phyloP scores from a whole-genome alignment of 352 stramenopile species.

The Phytophthora sp. region DNA sequence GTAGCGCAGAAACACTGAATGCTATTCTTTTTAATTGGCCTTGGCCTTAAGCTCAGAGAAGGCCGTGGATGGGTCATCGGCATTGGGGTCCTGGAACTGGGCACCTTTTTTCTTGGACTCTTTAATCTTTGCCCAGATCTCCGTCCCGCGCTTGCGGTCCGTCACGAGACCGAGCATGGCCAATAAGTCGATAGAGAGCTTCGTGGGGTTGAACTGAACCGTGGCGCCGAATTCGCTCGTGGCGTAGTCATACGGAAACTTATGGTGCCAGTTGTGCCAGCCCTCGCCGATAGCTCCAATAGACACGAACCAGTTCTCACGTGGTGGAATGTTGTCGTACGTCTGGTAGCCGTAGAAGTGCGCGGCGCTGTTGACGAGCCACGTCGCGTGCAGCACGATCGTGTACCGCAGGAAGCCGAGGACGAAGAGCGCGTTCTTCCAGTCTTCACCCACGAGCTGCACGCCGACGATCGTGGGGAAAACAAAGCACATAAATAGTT shows the following conservation, averaged over 20 bases:
- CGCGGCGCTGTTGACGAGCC: constrained; percentile 98
- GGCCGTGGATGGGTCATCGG: constrained; percentile 56
- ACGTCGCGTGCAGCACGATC: constrained; percentile 96
- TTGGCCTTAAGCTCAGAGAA: constrained; percentile 80
- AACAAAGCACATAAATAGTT: constrained; percentile 98
- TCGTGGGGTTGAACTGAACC: constrained; percentile 98
- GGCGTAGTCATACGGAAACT: constrained; percentile 99
- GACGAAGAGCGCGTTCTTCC: constrained; percentile 97
- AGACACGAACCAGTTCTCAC: constrained; percentile 98
- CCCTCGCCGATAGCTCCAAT: constrained; percentile 96
- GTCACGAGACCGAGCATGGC: constrained; percentile 92
- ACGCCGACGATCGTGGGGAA: constrained; percentile 92
- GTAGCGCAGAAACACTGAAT: constrained; percentile 18
- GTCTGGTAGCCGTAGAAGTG: constrained; percentile 98
- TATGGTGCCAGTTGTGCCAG: constrained; percentile 99
- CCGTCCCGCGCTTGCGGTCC: constrained; percentile 94
- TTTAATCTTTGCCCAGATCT: constrained; percentile 94
- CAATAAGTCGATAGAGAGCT: constrained; percentile 96
- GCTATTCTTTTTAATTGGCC: constrained; percentile 43
- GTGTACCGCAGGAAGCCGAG: constrained; percentile 95
- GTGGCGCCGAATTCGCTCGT: constrained; percentile 96
- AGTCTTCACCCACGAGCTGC: constrained; percentile 91
- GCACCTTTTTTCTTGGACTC: constrained; percentile 47
- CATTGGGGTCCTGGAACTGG: constrained; percentile 58
- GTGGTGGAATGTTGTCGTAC: constrained; percentile 96